phyloP scores from a whole-genome alignment of 2,329 filamentous ascomycete genomes.

The Talaromyces sp. region DNA sequence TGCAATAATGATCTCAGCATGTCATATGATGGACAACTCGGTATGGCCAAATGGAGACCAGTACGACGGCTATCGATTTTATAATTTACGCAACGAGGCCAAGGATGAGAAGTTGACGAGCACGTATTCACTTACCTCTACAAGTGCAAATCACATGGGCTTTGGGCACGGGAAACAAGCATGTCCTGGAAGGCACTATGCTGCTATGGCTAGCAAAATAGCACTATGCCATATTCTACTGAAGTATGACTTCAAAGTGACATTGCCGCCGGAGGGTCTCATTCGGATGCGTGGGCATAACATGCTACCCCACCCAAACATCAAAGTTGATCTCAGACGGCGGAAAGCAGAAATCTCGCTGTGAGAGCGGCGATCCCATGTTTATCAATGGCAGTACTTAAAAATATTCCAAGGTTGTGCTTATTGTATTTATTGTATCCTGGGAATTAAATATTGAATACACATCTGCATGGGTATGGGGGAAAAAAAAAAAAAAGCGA shows the following conservation, averaged over 20 bases:
- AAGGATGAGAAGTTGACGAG: not conserved
- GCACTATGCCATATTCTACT: slow-evolving; percentile 51
- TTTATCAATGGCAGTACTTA: too few species aligned
- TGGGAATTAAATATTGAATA: too few species aligned
- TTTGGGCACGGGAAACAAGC: slow-evolving; percentile 33
- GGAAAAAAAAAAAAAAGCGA: too few species aligned
- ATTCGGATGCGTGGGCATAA: not conserved
- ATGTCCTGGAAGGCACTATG: slow-evolving; percentile 57
- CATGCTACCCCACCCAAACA: not conserved
- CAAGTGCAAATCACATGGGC: slow-evolving; percentile 20
- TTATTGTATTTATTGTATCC: too few species aligned
- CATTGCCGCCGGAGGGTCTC: not conserved
- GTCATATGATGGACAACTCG: not conserved
- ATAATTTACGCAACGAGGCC: slow-evolving; percentile 42
- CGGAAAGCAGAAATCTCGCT: not conserved
- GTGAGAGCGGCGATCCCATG: too few species aligned
- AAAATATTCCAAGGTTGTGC: too few species aligned
- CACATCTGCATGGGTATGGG: too few species aligned
- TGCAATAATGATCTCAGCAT: slow-evolving; percentile 12
- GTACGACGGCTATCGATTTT: slow-evolving; percentile 57
- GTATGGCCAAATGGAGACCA: slow-evolving; percentile 46
- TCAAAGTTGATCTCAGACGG: not conserved
- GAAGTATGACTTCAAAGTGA: slow-evolving; percentile 48
- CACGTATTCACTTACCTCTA: not conserved
- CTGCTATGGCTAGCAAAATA: slow-evolving; percentile 56